Evolutionary conservation across 345 rosid genomes (phyloP).

Genomic region (Melastoma malabathricum): DNA sequence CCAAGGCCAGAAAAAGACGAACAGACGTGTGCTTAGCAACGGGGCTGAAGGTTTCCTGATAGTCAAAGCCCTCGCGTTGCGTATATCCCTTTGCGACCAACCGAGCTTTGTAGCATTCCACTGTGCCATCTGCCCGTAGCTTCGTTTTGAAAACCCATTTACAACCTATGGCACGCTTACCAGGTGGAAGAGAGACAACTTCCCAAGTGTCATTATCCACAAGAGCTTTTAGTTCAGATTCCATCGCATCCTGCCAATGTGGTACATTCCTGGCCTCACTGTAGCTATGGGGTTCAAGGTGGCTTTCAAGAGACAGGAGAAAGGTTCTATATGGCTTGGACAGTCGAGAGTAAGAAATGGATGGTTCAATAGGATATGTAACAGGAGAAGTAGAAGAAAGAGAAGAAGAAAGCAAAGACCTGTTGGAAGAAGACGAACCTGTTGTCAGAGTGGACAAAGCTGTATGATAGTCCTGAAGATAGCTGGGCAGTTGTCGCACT

Average conservation of each 20-base stretch:
- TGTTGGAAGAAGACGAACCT: no score
- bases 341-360: no score
- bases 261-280: background rate
- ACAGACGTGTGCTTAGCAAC: background rate
- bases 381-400: no score
- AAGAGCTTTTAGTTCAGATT: background rate
- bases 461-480: no score
- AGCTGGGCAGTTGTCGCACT: no score
- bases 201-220: constrained; percentile 3
- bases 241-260: constrained; percentile 1
- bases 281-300: no score
- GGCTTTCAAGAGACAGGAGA: no score
- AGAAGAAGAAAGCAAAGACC: no score
- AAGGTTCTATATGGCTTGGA: no score
- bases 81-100: constrained; percentile 4
- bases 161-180: background rate
- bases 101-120: constrained; percentile 1
- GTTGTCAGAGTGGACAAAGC: no score
- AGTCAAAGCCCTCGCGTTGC: constrained; percentile 1
- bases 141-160: constrained; percentile 1
- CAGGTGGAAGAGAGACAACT: background rate
- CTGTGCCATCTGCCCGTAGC: background rate
- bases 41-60: background rate
- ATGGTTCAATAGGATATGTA: no score
- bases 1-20: background rate